A percentile compares a stretch with the other conserved stretches of the same genome.
Evolutionary conservation across 1,139 yeast genomes (phyloP).

Genomic region (Geotrichum candidum): DNA sequence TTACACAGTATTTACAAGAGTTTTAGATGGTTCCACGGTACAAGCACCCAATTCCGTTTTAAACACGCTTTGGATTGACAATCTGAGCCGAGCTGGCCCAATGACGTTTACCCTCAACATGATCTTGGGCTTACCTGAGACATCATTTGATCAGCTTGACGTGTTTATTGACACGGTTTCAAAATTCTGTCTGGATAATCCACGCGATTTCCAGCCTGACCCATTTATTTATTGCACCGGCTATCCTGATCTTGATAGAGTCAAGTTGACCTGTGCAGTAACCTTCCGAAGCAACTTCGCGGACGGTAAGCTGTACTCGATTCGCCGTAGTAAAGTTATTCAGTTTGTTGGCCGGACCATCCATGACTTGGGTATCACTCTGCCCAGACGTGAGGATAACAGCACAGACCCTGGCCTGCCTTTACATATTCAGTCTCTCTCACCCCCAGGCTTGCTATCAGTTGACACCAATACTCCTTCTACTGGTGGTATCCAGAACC

Average conservation of each 20-base stretch:
- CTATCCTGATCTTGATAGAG: constrained; percentile 35
- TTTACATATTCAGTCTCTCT: constrained; percentile 3
- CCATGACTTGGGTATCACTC: constrained; percentile 30
- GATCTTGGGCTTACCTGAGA: constrained; percentile 36
- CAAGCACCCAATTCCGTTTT: constrained; percentile 39
- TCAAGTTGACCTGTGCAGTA: constrained; percentile 30
- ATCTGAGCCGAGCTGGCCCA: constrained; percentile 37
- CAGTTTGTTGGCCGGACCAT: constrained; percentile 33
- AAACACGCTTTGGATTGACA: constrained; percentile 38
- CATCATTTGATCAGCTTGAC: constrained; percentile 35
- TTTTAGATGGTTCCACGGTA: constrained; percentile 30
- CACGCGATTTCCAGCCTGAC: constrained; percentile 35
- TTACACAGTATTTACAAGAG: constrained; percentile 35
- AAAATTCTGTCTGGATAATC: constrained; percentile 33
- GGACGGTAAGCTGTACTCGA: constrained; percentile 32
- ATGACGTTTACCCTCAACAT: constrained; percentile 30
- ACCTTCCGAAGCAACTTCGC: constrained; percentile 34
- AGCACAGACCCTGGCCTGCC: constrained; percentile 36
- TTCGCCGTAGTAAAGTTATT: constrained; percentile 31
- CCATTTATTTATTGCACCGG: constrained; percentile 34
- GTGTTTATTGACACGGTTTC: constrained; percentile 29
- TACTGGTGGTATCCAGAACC: neutral
- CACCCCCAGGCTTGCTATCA: neutral
- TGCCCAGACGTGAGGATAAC: constrained; percentile 31
- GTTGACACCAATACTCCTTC: neutral